phyloP scores from a whole-genome alignment of 2,329 filamentous ascomycete species.

The Boeremia exigua region DNA sequence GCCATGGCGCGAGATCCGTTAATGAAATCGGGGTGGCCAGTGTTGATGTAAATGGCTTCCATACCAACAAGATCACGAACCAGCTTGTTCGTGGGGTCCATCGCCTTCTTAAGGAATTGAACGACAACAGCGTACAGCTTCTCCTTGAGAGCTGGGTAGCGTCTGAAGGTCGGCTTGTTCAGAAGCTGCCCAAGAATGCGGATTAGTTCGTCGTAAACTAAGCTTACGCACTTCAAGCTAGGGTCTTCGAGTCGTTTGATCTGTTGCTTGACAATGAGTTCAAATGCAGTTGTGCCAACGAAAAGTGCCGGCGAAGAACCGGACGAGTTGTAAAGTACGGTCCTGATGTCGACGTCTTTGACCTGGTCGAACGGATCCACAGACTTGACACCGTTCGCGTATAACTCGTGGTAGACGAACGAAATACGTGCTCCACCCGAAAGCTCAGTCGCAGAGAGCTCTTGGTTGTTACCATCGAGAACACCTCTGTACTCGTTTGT shows the following conservation, averaged over 20 bases:
- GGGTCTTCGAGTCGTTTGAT: conserved; percentile 97
- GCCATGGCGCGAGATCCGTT: conserved; percentile 98
- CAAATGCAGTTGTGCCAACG: conserved; percentile 97
- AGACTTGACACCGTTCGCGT: conserved; percentile 96
- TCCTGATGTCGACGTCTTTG: conserved; percentile 97
- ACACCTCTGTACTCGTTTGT: conserved; percentile 97
- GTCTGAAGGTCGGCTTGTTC: conserved; percentile 84
- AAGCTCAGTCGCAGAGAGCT: conserved; percentile 90
- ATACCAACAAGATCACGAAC: conserved; percentile 91
- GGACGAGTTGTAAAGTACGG: conserved; percentile 98
- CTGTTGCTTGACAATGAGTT: conserved; percentile 97
- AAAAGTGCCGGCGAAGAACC: conserved; percentile 96
- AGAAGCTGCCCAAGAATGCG: conserved; percentile 92
- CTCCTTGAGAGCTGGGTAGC: conserved; percentile 95
- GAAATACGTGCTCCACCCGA: conserved; percentile 98
- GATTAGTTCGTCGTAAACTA: conserved; percentile 97
- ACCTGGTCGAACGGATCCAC: conserved; percentile 97
- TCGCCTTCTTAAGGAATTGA: conserved; percentile 94
- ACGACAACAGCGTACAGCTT: conserved; percentile 95
- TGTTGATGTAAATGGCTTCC: conserved; percentile 98
- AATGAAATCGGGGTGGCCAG: conserved; percentile 95
- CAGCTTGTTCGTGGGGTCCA: conserved; percentile 98
- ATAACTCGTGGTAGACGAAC: conserved; percentile 98
- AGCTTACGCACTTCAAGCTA: conserved; percentile 93
- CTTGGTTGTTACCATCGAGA: conserved; percentile 93